phyloP scores from a whole-genome alignment of 2,329 filamentous ascomycete genomes.

The Ophiocordyceps camponoti-floridani region DNA sequence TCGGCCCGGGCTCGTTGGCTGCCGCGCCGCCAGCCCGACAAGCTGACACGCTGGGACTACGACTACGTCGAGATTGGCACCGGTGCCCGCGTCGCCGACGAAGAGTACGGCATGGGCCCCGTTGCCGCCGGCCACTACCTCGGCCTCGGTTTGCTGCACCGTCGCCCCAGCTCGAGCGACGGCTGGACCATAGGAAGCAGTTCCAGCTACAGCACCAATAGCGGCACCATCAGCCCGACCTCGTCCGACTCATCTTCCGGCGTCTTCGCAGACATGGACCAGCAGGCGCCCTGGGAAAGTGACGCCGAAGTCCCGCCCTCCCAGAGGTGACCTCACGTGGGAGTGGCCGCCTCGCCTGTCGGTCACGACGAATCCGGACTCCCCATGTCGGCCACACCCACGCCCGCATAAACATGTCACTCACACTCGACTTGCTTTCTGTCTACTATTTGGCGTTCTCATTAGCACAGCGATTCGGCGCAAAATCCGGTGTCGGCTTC shows the following conservation, averaged over 20 bases:
- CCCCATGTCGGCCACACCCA: too few species aligned
- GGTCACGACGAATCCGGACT: too few species aligned
- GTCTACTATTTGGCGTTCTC: background rate
- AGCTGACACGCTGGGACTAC: slow-evolving; percentile 85
- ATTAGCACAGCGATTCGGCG: slow-evolving; percentile 22
- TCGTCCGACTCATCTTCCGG: slow-evolving; percentile 24
- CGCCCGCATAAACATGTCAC: too few species aligned
- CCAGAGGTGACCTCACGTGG: background rate
- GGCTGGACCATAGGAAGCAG: slow-evolving; percentile 83
- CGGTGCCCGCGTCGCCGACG: slow-evolving; percentile 20
- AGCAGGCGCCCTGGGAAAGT: slow-evolving; percentile 6
- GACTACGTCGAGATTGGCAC: slow-evolving; percentile 83
- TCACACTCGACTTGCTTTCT: background rate
- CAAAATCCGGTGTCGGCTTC: slow-evolving; percentile 12
- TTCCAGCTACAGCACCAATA: slow-evolving; percentile 39
- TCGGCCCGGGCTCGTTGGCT: slow-evolving; percentile 64
- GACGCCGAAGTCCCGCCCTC: slow-evolving; percentile 9
- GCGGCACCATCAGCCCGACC: slow-evolving; percentile 30
- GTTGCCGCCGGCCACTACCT: slow-evolving; percentile 21
- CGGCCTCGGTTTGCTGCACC: slow-evolving; percentile 25
- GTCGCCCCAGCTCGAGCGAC: slow-evolving; percentile 44
- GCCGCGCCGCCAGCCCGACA: slow-evolving; percentile 66
- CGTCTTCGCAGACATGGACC: slow-evolving; percentile 14
- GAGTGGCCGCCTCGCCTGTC: background rate
- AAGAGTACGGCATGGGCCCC: slow-evolving; percentile 19